Base-by-base conservation (phyloP, 2,329 filamentous ascomycete genomes). In the Alternaria arborescens region DNA sequence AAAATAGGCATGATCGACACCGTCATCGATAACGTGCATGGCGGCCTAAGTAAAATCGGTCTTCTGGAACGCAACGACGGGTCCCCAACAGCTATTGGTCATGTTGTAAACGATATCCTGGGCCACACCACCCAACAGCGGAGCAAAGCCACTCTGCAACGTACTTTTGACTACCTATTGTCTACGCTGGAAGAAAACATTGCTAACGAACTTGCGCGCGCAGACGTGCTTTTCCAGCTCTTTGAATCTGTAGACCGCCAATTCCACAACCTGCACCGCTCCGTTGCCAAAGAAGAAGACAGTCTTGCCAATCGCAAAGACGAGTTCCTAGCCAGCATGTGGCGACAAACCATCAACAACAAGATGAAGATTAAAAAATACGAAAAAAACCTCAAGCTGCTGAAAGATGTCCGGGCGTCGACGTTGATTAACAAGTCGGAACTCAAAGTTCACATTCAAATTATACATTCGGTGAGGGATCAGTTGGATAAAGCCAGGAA, bases 231-330 rank as follows among this genome's bases (percentile, higher is more conserved):
- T 14, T 97, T 97, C 77, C 87, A 87, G 4, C 88, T 97, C n/a
- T 97, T 97, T 78, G 93, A 97, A 77, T 87, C 89, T 60, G 93
- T 97, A 69, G 94, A 98, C 80, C 87, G 89, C 54, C 93, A 97
- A 77, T 97, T 97, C 79, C 86, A 93, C 63, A 96, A 95, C 76
- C 85, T 97, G 1, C 92, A 92, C 65, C 90, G 93, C 62, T 91
- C 89, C 5, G 93, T 97, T 10, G 90, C 92, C 56, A 91, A 93
- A 71, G 94, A 97, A 80, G 88, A 90, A 20, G 89, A 91, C 64
- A 86, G 87, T 6, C 93, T 97, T 75, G 92, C 97, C 65, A 89
- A 90, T 42, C 84, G 89, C 30, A 91, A 96, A 76, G 89, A 88
- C 63, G 93, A 97, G 72, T 86, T 95, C 71, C 88, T 97, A 43